Percentiles rank a stretch among this genome's conserved stretches.
These are phyloP conservation scores for Begonia fuchsioides DNA, from an alignment of 306 rosid genomes.

Conservation along the genomic window DNA sequence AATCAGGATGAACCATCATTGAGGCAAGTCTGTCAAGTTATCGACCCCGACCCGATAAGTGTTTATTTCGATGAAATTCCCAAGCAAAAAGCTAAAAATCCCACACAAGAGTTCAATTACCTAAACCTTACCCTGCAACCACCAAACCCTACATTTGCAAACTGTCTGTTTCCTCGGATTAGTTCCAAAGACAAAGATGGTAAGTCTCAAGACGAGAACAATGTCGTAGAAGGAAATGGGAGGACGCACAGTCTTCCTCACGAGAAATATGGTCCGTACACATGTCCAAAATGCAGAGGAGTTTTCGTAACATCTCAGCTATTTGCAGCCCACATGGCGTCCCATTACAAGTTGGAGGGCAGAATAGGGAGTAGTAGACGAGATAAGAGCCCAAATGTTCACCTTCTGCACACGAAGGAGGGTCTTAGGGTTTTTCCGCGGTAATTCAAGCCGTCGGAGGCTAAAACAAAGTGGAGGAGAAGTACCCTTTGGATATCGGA, in stretches of 20 bases:
- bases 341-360: constrained; percentile 16
- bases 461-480: not conserved
- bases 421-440: not conserved
- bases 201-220: not conserved
- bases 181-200: not conserved
- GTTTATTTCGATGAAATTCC: not conserved
- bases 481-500: not conserved
- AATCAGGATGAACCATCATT: no score
- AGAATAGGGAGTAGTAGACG: constrained; percentile 3
- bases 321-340: constrained; percentile 19
- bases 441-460: not conserved
- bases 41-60: not conserved
- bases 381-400: not conserved
- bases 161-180: not conserved
- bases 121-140: not conserved
- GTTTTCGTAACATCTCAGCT: constrained; percentile 6
- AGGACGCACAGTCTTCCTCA: constrained; percentile 14
- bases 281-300: constrained; percentile 15
- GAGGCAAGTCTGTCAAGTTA: not conserved
- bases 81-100: not conserved
- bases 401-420: not conserved
- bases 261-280: constrained; percentile 20
- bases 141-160: no score
- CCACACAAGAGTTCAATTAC: not conserved
- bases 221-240: not conserved